Evolutionary conservation across 2,329 filamentous ascomycete species (phyloP).

Genomic region (Madurella mycetomatis): DNA sequence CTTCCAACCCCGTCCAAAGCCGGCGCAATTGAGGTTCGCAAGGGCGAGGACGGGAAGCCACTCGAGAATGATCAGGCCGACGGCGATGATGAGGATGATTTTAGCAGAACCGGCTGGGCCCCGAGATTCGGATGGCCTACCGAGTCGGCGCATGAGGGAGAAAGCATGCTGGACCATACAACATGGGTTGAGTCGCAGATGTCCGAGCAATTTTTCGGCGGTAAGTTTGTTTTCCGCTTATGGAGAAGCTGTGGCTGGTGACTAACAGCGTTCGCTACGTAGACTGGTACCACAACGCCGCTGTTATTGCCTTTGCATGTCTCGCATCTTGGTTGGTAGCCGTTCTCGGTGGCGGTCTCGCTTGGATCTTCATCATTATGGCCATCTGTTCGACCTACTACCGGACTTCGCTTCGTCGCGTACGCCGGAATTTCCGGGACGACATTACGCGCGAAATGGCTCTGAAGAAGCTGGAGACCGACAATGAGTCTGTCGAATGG

Average conservation of each 20-base stretch:
- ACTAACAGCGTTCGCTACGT: slow-evolving; percentile 1
- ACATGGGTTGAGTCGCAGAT: slow-evolving; percentile 81
- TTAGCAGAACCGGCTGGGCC: slow-evolving; percentile 73
- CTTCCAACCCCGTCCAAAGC: slow-evolving; percentile 70
- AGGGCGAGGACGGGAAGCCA: slow-evolving; percentile 45
- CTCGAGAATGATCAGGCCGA: slow-evolving; percentile 48
- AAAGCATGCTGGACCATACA: slow-evolving; percentile 78
- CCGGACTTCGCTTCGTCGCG: slow-evolving; percentile 86
- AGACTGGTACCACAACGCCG: slow-evolving; percentile 99
- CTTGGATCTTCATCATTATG: slow-evolving; percentile 93
- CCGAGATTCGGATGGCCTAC: slow-evolving; percentile 72
- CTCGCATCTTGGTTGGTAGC: slow-evolving; percentile 86
- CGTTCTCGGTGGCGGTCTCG: slow-evolving; percentile 82
- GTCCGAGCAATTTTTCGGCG: slow-evolving; percentile 86
- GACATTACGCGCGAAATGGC: slow-evolving; percentile 86
- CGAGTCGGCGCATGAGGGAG: slow-evolving; percentile 53
- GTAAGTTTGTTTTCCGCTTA: slow-evolving; percentile 40
- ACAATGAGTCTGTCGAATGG: slow-evolving; percentile 93
- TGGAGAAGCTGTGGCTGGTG: slow-evolving; percentile 1
- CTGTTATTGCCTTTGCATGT: slow-evolving; percentile 89
- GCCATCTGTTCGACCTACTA: slow-evolving; percentile 92
- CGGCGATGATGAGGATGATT: slow-evolving; percentile 52
- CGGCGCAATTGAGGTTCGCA: slow-evolving; percentile 56
- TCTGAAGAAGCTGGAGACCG: slow-evolving; percentile 81
- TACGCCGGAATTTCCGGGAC: slow-evolving; percentile 92